Base-by-base conservation (phyloP, 2,329 filamentous ascomycete species). In the Ophiostoma piceae region DNA sequence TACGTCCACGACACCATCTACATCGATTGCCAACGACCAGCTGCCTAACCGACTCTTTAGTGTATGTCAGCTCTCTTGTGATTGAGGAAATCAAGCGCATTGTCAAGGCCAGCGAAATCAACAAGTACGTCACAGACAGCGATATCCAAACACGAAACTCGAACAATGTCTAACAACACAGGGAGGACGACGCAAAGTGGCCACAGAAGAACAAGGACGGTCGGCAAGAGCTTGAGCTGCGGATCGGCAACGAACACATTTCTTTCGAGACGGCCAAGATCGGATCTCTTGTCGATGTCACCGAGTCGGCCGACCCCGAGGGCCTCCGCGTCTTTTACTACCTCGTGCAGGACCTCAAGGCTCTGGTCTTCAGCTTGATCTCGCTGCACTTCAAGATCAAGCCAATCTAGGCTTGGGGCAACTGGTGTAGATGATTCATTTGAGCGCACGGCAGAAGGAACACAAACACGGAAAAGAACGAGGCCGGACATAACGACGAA, bases 191-290 rank as follows among this genome's bases (percentile, higher is more conserved):
- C 79, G 91, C 89, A 35, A 97, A 97, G 79, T 99, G 95, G 95
- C 95, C 95, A 0, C 92, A 96, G 80, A 99, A 98, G 87, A 99
- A 99, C 83, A 98, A 98, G 82, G 95, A 99, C 76, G 95, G 95
- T 47, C 88, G 94, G 73, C 95, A 99, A 79, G 95, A 99, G 81
- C 84, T 99, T 66, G 95, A 99, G 80, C 97, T 99, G 71, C 87
- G 94, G 67, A 79, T 99, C 70, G 95, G 94, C 60, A 95, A 91
- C 76, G 95, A 99, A 73, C 94, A 98, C 79, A 98, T 99, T 75
- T 96, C 93, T 1, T 99, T 99, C 74, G 95, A 99, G 94, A 99
- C 95, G 39, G 95, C 95, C 47, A 99, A 99, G 82, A 98, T 99
- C 74, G 95, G 95, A 72, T 98, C 95, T 9, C 83, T 99, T 67